Base-by-base conservation (phyloP, 2,329 filamentous ascomycete genomes). In the Cadophora sp. region DNA sequence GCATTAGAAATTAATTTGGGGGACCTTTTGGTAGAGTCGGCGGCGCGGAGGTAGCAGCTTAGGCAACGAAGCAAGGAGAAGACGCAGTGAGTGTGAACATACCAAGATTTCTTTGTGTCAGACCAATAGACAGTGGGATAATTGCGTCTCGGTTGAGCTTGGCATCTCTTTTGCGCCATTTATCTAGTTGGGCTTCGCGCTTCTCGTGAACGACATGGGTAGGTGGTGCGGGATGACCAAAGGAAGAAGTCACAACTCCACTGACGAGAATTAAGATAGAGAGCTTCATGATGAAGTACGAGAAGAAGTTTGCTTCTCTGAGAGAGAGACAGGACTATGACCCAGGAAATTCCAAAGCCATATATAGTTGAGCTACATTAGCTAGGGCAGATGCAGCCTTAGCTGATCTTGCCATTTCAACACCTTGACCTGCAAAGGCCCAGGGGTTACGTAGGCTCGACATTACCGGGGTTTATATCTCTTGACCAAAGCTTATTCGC, bases 81-180 rank as follows among this genome's bases (percentile, higher is more conserved):
- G 14, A 16, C 37, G 14, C 37, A 43, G 40, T 37, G 7, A 19
- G 12, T 19, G 16, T 43, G 14, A 78, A 81, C 53, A 77, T 77
- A 43, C 83, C 77, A n/a, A 84, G 76, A 67, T 84, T 83, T 29
- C 76, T 76, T 71, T 84, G 82, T 46, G 79, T 77, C 63, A 84
- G 74, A 4, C 81, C 82, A 67, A 84, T 82, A 2, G 68, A 69
- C 43, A 73, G 56, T 4, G 70, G 70, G 26, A 73, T 70, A 22
- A 69, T 62, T 16, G 70, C 66, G 64, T 71, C 66, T 12, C 63
- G 60, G 29, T 71, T 68, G 34, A 72, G 50, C 27, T 53, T 71
- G 29, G 66, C 43, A 48, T 65, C 58, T 58, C 65, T 62, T 22
- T 55, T 58, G 11, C 34, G 62, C 70, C 70, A 73, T 31, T 69